Base-by-base conservation (phyloP, 1,284 basidiomycete genomes). In the Athelia psychrophila region DNA sequence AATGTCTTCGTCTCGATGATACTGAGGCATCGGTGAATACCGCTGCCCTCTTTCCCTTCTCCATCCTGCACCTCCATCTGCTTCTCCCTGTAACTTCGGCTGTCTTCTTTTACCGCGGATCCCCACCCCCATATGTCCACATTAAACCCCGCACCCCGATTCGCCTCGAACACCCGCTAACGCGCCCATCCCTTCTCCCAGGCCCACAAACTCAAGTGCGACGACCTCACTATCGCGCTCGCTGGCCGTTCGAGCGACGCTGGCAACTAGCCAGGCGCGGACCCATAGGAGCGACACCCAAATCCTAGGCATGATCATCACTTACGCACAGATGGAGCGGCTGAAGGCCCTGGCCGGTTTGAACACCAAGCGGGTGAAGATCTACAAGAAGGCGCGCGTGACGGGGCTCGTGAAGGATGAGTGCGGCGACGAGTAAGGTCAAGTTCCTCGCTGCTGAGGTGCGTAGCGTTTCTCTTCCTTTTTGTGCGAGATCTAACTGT, bases 401-500 rank as follows among this genome's bases (percentile, higher is more conserved):
- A 84, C 77, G 49, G 84, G 83, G 67, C 82, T 98, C 50, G 55
- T 98, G 68, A 91, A 92, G 72, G 92, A 97, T 55, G 88, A 87
- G 54, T 79, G 81, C 33, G 88, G 83, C 48, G 73, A 95, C 57
- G 96, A 98, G 59, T 44, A 93, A 95, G 72, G 93, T 97, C 72
- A 98, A 98, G 76, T 98, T 98, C 81, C 80, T 98, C 63, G 95
- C 95, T 56, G 95, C 95, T 50, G 95, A 98, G 76, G 96, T n/a
- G n/a, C n/a, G n/a, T n/a, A n/a, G n/a, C n/a, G n/a, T n/a, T n/a
- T n/a, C n/a, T n/a, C n/a, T n/a, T n/a, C n/a, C n/a, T n/a, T n/a
- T n/a, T n/a, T n/a, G n/a, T n/a, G n/a, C n/a, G n/a, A n/a, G n/a
- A n/a, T n/a, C n/a, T n/a, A n/a, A n/a, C n/a, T n/a, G n/a, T n/a